phyloP scores from a whole-genome alignment of 2,329 filamentous ascomycete genomes.

The Penicillium sp. region DNA sequence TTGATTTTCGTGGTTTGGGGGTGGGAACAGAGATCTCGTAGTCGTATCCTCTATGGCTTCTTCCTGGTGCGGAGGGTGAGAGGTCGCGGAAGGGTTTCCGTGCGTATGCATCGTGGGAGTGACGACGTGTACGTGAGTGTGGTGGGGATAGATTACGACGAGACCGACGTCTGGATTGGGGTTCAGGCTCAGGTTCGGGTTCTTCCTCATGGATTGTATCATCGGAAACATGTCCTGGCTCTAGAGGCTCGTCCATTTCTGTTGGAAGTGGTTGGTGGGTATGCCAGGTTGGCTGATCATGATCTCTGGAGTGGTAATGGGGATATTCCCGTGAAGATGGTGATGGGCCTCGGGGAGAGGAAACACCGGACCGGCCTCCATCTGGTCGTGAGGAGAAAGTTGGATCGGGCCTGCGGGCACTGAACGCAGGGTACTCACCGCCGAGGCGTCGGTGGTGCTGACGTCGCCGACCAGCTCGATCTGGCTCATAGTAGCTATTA shows the following conservation, averaged over 20 bases:
- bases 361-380: constrained; percentile 16
- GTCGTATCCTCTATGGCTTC: constrained; percentile 10
- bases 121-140: constrained; percentile 29
- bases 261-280: constrained; percentile 21
- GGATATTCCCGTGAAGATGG: constrained; percentile 23
- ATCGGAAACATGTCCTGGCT: constrained; percentile 31
- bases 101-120: constrained; percentile 39
- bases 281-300: constrained; percentile 20
- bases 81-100: constrained; percentile 30
- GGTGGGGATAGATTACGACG: constrained; percentile 28
- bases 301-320: constrained; percentile 20
- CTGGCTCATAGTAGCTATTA: constrained; percentile 18
- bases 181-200: not conserved
- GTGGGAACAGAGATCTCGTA: not conserved
- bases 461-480: constrained; percentile 18
- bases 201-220: constrained; percentile 14
- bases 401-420: constrained; percentile 20
- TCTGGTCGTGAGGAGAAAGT: constrained; percentile 18
- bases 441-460: constrained; percentile 26
- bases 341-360: constrained; percentile 29
- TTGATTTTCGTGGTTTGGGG: constrained; percentile 10
- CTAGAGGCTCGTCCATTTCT: constrained; percentile 19
- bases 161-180: constrained; percentile 12
- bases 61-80: constrained; percentile 21
- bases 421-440: constrained; percentile 19